Base-by-base conservation (phyloP, 2,329 filamentous ascomycete genomes). In the Rachicladosporium sp. region DNA sequence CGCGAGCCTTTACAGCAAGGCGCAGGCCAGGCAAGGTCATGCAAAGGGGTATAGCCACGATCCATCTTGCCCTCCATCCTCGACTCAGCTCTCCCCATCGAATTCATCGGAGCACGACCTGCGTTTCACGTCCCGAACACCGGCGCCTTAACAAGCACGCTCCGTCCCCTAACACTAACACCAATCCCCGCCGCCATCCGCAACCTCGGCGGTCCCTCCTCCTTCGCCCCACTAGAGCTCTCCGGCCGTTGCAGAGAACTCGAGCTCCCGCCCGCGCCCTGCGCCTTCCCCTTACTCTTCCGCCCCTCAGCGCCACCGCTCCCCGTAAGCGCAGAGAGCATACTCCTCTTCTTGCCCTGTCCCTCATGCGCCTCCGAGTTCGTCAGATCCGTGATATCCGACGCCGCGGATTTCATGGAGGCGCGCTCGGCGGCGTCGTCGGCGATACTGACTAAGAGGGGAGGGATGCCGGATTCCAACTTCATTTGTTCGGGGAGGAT, bases 401-500 rank as follows among this genome's bases (percentile, higher is more conserved):
- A 57, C 10, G 53, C 48, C 9, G 53, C 52, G 53, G 57, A 57
- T 51, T 56, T 51, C 52, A 60, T 44, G 36, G 50, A 55, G 40
- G 60, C 62, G 12, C 59, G 55, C 41, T 69, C 66, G 7, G 59
- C 59, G 27, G 61, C 59, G 21, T 66, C 64, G 10, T 59, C 52
- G 9, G 58, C 48, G 15, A 68, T 61, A 3, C 65, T 65, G 6
- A 54, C 59, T n/a, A 55, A 59, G 21, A 71, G 55, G 4, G 65
- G 55, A 6, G 68, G 67, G 23, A 71, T 68, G 23, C 66, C 65
- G 4, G 66, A 64, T 58, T 96, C 91, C 4, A 86, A 65, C 54
- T 93, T 93, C 88, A 96, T 95, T 46, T 83, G 70, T 4, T 80
- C 73, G 2, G 76, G 67, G 44, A 80, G 70, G 42, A 96, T 69